A percentile compares a stretch with the other conserved stretches of the same genome.
These are phyloP conservation scores for Tremellales sp. DNA, from an alignment of 1,284 basidiomycete species.

Conservation along the genomic window DNA sequence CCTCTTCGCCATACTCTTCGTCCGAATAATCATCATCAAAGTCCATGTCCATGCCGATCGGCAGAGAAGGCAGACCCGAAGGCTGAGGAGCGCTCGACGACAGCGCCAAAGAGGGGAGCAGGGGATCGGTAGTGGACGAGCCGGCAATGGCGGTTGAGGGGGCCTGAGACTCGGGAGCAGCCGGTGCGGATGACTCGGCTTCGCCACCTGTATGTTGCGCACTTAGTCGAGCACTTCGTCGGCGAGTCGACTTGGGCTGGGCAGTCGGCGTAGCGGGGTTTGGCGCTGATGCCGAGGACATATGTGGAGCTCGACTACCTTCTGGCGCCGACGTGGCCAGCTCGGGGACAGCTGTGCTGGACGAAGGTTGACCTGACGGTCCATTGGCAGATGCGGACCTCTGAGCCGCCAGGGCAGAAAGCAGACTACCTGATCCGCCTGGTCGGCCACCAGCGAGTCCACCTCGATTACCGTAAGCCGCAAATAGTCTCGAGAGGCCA, in stretches of 20 bases:
- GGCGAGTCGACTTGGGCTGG: conserved; percentile 48
- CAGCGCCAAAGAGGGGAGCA: background rate
- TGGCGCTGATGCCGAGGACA: conserved; percentile 17
- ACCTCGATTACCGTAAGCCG: conserved; percentile 65
- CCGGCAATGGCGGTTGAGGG: background rate
- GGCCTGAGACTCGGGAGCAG: too few relatives aligned
- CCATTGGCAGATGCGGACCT: background rate
- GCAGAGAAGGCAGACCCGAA: conserved; percentile 28
- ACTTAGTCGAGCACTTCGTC: conserved; percentile 77
- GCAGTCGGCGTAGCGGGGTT: conserved; percentile 23
- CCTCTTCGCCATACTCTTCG: conserved; percentile 60
- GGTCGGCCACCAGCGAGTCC: background rate
- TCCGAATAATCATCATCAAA: conserved; percentile 61
- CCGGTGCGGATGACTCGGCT: conserved; percentile 15
- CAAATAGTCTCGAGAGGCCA: conserved; percentile 81
- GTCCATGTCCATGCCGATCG: conserved; percentile 36
- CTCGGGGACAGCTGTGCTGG: background rate
- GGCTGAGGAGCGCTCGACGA: conserved; percentile 18
- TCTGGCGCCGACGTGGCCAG: conserved; percentile 13
- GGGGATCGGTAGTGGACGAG: conserved; percentile 2
- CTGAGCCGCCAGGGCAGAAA: conserved; percentile 46
- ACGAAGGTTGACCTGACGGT: background rate
- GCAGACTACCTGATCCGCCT: conserved; percentile 57
- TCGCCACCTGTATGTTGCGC: conserved; percentile 53
- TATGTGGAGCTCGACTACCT: background rate